Evolutionary conservation across 1,139 yeast genomes (phyloP).

Genomic region (Blastobotrys ciferrii): DNA sequence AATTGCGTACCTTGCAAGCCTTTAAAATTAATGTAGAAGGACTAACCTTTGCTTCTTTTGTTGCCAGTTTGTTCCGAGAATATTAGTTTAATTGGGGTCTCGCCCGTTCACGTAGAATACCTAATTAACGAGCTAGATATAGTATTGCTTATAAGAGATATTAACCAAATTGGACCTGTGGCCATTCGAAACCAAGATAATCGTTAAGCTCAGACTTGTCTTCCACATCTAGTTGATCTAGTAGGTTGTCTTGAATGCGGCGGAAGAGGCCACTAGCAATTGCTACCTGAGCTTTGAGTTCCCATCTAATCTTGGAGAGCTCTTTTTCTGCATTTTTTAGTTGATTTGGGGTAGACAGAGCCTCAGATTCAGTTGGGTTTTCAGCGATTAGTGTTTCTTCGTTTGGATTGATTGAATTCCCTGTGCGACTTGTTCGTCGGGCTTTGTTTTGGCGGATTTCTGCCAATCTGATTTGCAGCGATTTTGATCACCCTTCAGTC

Average conservation of each 20-base stretch:
- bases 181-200: constrained; percentile 13
- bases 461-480: constrained; percentile 1
- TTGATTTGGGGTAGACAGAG: constrained; percentile 1
- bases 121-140: too few species aligned
- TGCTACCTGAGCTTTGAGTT: constrained; percentile 12
- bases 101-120: too few species aligned
- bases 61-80: too few species aligned
- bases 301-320: constrained; percentile 8
- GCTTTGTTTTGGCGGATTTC: constrained; percentile 14
- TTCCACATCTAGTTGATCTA: constrained; percentile 7
- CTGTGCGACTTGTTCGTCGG: constrained; percentile 14
- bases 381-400: constrained; percentile 2
- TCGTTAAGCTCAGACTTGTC: constrained; percentile 11
- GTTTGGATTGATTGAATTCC: constrained; percentile 8
- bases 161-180: too few species aligned
- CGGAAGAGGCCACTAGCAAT: constrained; percentile 19
- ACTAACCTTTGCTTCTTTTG: too few species aligned
- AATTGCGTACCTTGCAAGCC: too few species aligned
- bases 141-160: too few species aligned
- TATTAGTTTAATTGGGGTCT: too few species aligned
- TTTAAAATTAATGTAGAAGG: too few species aligned
- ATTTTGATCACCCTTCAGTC: constrained; percentile 12
- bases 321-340: constrained; percentile 3
- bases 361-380: neutral
- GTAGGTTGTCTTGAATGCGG: constrained; percentile 14